These are phyloP conservation scores for Cyclaneusma minus DNA, from an alignment of 2,329 filamentous ascomycete genomes.

Conservation along the genomic window DNA sequence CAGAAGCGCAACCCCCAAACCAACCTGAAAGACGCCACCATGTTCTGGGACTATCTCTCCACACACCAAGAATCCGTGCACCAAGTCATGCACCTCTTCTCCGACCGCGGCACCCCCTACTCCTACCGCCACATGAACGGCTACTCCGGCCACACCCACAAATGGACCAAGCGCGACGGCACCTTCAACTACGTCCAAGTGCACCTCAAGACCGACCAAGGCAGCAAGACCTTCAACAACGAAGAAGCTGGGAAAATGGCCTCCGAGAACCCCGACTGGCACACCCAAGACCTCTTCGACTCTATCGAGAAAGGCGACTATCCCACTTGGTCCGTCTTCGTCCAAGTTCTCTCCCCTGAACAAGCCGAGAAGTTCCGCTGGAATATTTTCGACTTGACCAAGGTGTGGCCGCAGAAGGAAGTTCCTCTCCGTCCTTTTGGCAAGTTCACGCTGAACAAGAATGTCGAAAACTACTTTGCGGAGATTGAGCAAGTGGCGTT, in stretches of 20 bases:
- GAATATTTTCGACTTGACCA: slow-evolving; percentile 55
- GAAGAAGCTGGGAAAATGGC: slow-evolving; percentile 38
- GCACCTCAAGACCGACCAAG: slow-evolving; percentile 47
- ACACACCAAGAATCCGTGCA: slow-evolving; percentile 47
- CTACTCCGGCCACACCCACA: slow-evolving; percentile 52
- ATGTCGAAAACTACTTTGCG: slow-evolving; percentile 45
- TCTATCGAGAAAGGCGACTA: slow-evolving; percentile 44
- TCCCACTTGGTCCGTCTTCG: slow-evolving; percentile 47
- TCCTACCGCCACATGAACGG: slow-evolving; percentile 53
- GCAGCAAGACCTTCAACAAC: slow-evolving; percentile 41
- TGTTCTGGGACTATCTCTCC: slow-evolving; percentile 31
- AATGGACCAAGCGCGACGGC: slow-evolving; percentile 49
- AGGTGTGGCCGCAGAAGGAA: slow-evolving; percentile 50
- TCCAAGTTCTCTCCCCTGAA: slow-evolving; percentile 46
- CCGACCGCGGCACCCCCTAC: slow-evolving; percentile 49
- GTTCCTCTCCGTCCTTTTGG: slow-evolving; percentile 47
- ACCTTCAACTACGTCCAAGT: slow-evolving; percentile 51
- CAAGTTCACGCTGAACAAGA: slow-evolving; percentile 47
- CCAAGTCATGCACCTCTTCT: slow-evolving; percentile 50
- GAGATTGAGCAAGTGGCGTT: slow-evolving; percentile 59
- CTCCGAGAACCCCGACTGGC: slow-evolving; percentile 43
- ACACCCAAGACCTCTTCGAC: slow-evolving; percentile 48
- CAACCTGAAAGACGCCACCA: slow-evolving; percentile 46
- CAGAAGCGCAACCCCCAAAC: slow-evolving; percentile 64
- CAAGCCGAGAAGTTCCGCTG: slow-evolving; percentile 44